phyloP scores from a whole-genome alignment of 2,329 filamentous ascomycete genomes.

The Salinomyces thailandicus region DNA sequence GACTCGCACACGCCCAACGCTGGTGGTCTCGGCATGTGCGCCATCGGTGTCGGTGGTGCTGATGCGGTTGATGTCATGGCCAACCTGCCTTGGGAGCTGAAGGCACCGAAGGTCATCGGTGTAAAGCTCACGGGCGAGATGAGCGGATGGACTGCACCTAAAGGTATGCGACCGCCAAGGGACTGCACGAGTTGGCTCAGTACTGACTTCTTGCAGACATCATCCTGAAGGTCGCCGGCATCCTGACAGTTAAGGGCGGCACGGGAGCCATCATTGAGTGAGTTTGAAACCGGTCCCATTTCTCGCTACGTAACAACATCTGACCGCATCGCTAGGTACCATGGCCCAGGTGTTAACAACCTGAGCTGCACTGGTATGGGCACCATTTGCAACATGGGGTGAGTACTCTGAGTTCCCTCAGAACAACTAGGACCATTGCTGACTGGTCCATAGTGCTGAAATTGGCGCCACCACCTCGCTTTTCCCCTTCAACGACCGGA shows the following conservation, averaged over 20 bases:
- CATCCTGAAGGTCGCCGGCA: slow-evolving; percentile 93
- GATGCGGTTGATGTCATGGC: slow-evolving; percentile 99
- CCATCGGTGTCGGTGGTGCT: slow-evolving; percentile 94
- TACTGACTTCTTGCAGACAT: slow-evolving; percentile 52
- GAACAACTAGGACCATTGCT: not conserved
- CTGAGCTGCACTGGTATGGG: slow-evolving; percentile 80
- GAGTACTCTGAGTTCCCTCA: not conserved
- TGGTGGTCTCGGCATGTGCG: slow-evolving; percentile 84
- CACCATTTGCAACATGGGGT: slow-evolving; percentile 52
- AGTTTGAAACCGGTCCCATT: too few relatives aligned
- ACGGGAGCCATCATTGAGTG: slow-evolving; percentile 86
- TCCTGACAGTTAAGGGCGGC: slow-evolving; percentile 94
- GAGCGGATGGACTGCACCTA: slow-evolving; percentile 84
- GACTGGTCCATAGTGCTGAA: slow-evolving; percentile 40
- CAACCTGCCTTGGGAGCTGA: slow-evolving; percentile 92
- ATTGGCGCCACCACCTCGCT: slow-evolving; percentile 82
- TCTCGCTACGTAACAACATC: not conserved
- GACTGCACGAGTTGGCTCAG: not conserved
- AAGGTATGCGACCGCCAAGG: slow-evolving; percentile 51
- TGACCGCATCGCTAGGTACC: slow-evolving; percentile 9
- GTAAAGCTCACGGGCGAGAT: slow-evolving; percentile 85
- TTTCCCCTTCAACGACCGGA: slow-evolving; percentile 96
- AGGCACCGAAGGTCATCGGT: slow-evolving; percentile 95
- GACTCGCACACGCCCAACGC: slow-evolving; percentile 97
- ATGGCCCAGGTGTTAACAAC: slow-evolving; percentile 59